phyloP scores from a whole-genome alignment of 768 basidiomycete genomes.

The Tulasnella calospora region DNA sequence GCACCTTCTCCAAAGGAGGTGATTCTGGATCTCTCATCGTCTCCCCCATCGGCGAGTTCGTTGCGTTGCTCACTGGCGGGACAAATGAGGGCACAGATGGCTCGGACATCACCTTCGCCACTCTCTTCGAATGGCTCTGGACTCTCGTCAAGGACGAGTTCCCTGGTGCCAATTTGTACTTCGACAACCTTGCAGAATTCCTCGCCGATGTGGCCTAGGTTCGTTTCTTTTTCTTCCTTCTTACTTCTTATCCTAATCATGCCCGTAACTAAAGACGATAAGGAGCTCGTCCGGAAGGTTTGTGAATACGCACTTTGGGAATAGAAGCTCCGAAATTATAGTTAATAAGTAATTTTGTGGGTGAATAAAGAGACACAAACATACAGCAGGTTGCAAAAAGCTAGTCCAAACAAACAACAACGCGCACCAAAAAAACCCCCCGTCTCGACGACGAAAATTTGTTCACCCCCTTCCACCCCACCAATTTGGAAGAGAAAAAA shows the following conservation, averaged over 20 bases:
- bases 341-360: no score
- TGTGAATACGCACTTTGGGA: no score
- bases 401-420: no score
- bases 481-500: no score
- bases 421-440: no score
- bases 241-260: no score
- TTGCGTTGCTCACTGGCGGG: slow-evolving; percentile 19
- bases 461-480: no score
- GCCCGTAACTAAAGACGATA: no score
- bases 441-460: no score
- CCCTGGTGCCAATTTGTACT: slow-evolving; percentile 25
- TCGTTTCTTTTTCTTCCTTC: slow-evolving; percentile 28
- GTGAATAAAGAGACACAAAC: no score
- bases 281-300: neutral
- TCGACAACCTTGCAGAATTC: slow-evolving; percentile 17
- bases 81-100: neutral
- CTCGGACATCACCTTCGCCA: slow-evolving; percentile 15
- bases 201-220: slow-evolving; percentile 24
- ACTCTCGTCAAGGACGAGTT: slow-evolving; percentile 20
- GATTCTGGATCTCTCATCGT: slow-evolving; percentile 22
- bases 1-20: slow-evolving; percentile 23
- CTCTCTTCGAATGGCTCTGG: slow-evolving; percentile 24
- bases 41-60: neutral
- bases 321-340: no score
- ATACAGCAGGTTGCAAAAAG: no score